Conservation (phyloP, 2,329 filamentous ascomycete species). For the Arthroderma uncinatum region DNA sequence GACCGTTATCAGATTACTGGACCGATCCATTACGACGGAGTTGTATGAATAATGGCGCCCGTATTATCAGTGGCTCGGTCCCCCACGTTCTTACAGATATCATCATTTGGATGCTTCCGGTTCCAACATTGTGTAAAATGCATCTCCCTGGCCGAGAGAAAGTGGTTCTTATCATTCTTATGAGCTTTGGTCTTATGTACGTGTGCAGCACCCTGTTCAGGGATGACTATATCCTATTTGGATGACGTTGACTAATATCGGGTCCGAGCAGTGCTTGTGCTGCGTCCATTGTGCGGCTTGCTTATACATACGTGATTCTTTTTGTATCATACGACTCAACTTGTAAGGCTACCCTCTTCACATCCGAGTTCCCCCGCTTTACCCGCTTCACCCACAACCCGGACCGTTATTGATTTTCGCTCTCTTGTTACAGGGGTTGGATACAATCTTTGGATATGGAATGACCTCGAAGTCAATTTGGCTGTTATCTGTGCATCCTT, state of each 20-base stretch:
- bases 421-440: slow-evolving; percentile 10
- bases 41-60: slow-evolving; percentile 11
- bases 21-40: background rate
- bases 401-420: background rate
- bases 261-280: slow-evolving; percentile 11
- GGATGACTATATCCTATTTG: background rate
- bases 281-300: slow-evolving; percentile 13
- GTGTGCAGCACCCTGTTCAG: background rate
- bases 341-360: slow-evolving; percentile 8
- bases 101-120: slow-evolving; percentile 13
- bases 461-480: slow-evolving; percentile 16
- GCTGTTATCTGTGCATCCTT: slow-evolving; percentile 19
- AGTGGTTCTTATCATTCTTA: slow-evolving; percentile 13
- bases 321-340: slow-evolving; percentile 14
- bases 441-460: slow-evolving; percentile 17
- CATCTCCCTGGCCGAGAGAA: slow-evolving; percentile 12
- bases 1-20: slow-evolving; percentile 14
- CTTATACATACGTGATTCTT: slow-evolving; percentile 12
- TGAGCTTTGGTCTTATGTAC: slow-evolving; percentile 16
- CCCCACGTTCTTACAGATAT: slow-evolving; percentile 14
- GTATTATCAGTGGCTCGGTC: slow-evolving; percentile 10
- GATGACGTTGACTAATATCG: background rate
- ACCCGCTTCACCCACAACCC: background rate
- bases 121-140: slow-evolving; percentile 15
- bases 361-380: too few relatives aligned